These are phyloP conservation scores for Acer campestre DNA, from an alignment of 345 rosid species.

Conservation along the genomic window DNA sequence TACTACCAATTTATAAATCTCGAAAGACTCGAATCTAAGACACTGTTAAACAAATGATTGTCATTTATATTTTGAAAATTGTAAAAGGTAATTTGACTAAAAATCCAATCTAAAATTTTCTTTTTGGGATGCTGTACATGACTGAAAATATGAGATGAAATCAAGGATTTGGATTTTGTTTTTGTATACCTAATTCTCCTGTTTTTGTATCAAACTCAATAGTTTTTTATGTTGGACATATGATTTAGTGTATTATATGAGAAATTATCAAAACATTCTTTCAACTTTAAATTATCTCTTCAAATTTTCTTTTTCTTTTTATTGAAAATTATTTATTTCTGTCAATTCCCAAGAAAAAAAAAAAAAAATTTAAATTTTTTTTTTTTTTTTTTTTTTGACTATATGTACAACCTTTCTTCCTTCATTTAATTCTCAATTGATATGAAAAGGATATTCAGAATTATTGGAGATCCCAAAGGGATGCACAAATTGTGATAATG, in stretches of 20 bases:
- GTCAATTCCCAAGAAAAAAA: too few species aligned
- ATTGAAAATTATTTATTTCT: too few species aligned
- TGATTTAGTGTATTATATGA: neutral
- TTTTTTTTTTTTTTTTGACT: too few species aligned
- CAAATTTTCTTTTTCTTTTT: neutral
- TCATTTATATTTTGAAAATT: too few species aligned
- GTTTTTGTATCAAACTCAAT: neutral
- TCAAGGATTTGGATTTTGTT: neutral
- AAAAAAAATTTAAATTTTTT: too few species aligned
- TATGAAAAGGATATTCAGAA: constrained; percentile 21
- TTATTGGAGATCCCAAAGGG: constrained; percentile 34
- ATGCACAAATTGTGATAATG: constrained; percentile 23
- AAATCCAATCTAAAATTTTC: neutral
- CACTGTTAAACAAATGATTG: too few species aligned
- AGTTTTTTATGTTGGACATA: neutral
- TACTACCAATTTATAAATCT: too few species aligned
- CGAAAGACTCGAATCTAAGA: too few species aligned
- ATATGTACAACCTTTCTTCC: neutral
- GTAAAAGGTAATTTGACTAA: neutral
- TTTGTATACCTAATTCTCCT: neutral
- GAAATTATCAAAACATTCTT: neutral
- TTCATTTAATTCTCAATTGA: neutral
- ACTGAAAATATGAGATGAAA: neutral
- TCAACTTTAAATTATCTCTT: neutral
- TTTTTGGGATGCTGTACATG: neutral